Base-by-base conservation (phyloP, 2,329 filamentous ascomycete genomes). In the Alternaria incomplexa region DNA sequence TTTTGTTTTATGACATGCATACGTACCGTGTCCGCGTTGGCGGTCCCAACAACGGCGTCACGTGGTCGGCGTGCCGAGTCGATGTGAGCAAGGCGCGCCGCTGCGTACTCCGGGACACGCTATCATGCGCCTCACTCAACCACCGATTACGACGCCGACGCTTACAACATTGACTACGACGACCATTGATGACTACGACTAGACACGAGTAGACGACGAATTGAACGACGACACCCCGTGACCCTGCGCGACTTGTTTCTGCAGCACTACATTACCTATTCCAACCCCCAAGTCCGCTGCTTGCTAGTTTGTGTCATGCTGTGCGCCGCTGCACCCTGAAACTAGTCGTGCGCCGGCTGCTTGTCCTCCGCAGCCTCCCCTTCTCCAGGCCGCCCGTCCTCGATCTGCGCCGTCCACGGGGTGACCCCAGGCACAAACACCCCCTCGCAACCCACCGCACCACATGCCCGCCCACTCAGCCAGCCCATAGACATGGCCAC, bases 401-500 rank as follows among this genome's bases (percentile, higher is more conserved):
- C 64, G 45, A 57, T 55, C 30, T n/a, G 47, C 36, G 36, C 44
- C 56, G 48, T 64, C 48, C 63, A 56, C 58, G 45, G 62, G 52
- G 56, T 65, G 45, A 55, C 50, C 12, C 40, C 40, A 36, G 25
- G 58, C 63, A 57, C 61, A 53, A 58, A 58, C 30, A 58, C 43
- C 56, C 28, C 50, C 28, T 62, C 62, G 53, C 59, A 61, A 22
- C 25, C 61, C 44, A 51, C 63, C 63, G 65, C 64, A 64, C 70
- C 74, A 68, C 66, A 74, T 77, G 76, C 72, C 60, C 67, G 52
- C 58, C 64, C 56, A 61, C 58, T 62, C 63, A 56, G 63, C 66
- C 61, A 62, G 53, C 66, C 62, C 48, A 53, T 67, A 67, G 68
- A 61, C 56, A 81, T 81, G 79, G 78, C 79, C 73, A 80, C 77